Evolutionary conservation across 2,329 filamentous ascomycete genomes (phyloP).

Genomic region (Dothideomycetes sp.): DNA sequence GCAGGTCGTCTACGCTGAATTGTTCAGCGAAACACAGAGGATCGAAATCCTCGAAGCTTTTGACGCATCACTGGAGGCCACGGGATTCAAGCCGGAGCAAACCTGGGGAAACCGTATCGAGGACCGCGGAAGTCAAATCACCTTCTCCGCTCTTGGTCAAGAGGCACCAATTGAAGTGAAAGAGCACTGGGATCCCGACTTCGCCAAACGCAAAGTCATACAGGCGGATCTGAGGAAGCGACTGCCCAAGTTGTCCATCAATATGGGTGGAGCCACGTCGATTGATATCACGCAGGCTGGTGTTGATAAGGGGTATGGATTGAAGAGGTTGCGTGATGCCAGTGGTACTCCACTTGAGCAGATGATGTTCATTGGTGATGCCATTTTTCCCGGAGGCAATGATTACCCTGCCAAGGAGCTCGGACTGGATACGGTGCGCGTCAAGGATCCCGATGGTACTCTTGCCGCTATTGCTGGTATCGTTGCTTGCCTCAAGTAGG

Average conservation of each 20-base stretch:
- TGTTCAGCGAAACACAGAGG: constrained; percentile 27
- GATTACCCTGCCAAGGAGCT: constrained; percentile 31
- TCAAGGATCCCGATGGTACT: constrained; percentile 21
- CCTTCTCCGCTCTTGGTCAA: constrained; percentile 35
- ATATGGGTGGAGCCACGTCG: constrained; percentile 34
- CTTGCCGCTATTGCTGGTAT: constrained; percentile 21
- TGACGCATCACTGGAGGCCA: constrained; percentile 27
- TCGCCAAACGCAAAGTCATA: constrained; percentile 33
- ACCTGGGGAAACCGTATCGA: constrained; percentile 35
- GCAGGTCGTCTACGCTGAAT: constrained; percentile 31
- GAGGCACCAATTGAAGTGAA: constrained; percentile 31
- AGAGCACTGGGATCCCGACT: constrained; percentile 32
- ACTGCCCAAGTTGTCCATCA: constrained; percentile 32
- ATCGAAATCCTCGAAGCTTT: constrained; percentile 28
- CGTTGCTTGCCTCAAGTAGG: constrained; percentile 17
- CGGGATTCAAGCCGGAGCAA: constrained; percentile 30
- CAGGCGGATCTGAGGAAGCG: constrained; percentile 29
- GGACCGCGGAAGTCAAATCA: constrained; percentile 35
- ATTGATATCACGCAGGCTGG: constrained; percentile 34
- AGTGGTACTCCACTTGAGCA: constrained; percentile 29
- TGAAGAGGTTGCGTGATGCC: constrained; percentile 21
- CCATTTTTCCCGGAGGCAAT: constrained; percentile 34
- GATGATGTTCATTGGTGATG: constrained; percentile 36
- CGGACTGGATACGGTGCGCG: constrained; percentile 21
- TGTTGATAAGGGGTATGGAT: constrained; percentile 30